phyloP scores from a whole-genome alignment of 2,329 filamentous ascomycete genomes.

The Dactylellina parvicollis region DNA sequence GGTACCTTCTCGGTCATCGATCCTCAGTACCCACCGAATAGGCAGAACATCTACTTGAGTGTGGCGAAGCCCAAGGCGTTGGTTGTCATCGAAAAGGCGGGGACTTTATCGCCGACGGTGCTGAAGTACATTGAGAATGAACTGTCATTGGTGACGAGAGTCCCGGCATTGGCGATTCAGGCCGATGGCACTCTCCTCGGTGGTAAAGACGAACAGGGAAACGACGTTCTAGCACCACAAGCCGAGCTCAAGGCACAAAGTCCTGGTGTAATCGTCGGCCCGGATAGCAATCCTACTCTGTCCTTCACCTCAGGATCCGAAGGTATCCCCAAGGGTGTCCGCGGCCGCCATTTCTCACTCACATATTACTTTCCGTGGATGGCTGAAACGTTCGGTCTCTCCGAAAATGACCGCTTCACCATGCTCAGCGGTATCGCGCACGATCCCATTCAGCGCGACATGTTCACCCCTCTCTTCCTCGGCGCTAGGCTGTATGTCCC shows the following conservation, averaged over 20 bases:
- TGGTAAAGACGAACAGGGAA: constrained; percentile 69
- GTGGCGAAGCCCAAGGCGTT: constrained; percentile 78
- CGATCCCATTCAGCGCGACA: constrained; percentile 76
- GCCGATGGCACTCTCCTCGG: constrained; percentile 79
- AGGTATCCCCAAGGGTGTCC: constrained; percentile 84
- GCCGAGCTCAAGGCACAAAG: constrained; percentile 67
- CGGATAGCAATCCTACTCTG: constrained; percentile 82
- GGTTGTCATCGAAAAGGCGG: constrained; percentile 76
- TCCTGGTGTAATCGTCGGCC: constrained; percentile 81
- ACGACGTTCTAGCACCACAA: constrained; percentile 73
- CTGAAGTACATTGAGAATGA: constrained; percentile 76
- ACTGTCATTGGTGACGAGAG: constrained; percentile 75
- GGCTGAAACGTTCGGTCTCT: constrained; percentile 80
- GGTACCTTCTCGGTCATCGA: constrained; percentile 76
- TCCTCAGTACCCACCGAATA: constrained; percentile 80
- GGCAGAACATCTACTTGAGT: constrained; percentile 84
- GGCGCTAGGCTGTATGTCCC: constrained; percentile 83
- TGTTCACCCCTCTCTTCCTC: constrained; percentile 89
- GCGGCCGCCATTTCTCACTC: constrained; percentile 85
- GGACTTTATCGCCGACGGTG: constrained; percentile 67
- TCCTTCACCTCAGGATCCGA: constrained; percentile 79
- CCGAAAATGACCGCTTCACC: constrained; percentile 78
- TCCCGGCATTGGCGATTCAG: constrained; percentile 77
- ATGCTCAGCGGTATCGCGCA: constrained; percentile 87
- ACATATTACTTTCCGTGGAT: constrained; percentile 94